These are phyloP conservation scores for Plantago coronopus DNA, from an alignment of 305 asterid species.

Conservation along the genomic window DNA sequence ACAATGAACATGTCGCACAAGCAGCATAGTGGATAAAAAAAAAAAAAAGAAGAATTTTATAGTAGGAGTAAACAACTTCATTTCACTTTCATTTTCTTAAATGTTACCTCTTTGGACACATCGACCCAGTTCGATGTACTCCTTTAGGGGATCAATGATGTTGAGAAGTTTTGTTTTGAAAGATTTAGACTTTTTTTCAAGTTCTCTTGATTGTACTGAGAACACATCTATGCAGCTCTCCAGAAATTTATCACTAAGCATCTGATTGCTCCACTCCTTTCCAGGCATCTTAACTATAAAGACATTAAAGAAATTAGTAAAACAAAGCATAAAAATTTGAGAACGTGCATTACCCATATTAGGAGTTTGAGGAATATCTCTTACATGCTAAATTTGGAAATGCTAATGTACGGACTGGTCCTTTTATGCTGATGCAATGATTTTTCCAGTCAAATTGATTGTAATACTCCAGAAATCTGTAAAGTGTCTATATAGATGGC, in stretches of 20 bases:
- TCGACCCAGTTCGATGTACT: constrained; percentile 89
- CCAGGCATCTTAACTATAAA: constrained; percentile 60
- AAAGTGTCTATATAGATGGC: constrained; percentile 60
- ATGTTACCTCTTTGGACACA: constrained; percentile 92
- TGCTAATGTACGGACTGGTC: constrained; percentile 65
- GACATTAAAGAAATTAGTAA: not conserved
- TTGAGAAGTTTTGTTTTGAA: constrained; percentile 67
- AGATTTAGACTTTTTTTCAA: constrained; percentile 40
- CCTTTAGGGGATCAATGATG: constrained; percentile 85
- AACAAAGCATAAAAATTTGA: not conserved
- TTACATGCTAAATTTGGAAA: constrained; percentile 69
- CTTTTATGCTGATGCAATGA: constrained; percentile 73
- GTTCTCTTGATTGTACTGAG: constrained; percentile 43
- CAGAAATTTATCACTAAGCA: constrained; percentile 64
- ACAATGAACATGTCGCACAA: not conserved
- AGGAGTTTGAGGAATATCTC: constrained; percentile 28
- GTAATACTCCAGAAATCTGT: constrained; percentile 70
- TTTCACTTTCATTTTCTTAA: too few species aligned
- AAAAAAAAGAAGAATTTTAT: too few species aligned
- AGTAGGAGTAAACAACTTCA: not conserved
- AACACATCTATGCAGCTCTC: constrained; percentile 57
- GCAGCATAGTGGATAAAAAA: not conserved
- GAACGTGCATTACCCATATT: not conserved
- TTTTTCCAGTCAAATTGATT: constrained; percentile 89
- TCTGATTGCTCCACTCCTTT: constrained; percentile 26